Base-by-base conservation (phyloP, 2,329 filamentous ascomycete species). In the Fusarium neocosmosporiellum region DNA sequence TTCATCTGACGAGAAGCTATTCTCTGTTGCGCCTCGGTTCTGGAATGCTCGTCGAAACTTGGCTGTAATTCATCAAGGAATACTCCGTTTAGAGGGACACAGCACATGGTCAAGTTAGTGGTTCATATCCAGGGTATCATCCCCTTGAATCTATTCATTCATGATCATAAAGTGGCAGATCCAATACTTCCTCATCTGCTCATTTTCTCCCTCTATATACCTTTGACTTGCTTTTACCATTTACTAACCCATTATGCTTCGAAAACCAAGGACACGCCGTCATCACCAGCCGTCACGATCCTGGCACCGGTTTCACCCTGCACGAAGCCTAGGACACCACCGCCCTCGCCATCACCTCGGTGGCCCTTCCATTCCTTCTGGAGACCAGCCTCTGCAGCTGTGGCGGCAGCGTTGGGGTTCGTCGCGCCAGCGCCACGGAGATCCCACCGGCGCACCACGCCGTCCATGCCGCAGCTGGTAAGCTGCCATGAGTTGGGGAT, bases 331-430 rank as follows among this genome's bases (percentile, higher is more conserved):
- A 98, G 83, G 10, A 98, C 92, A 61, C 96, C 96, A 36, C 95
- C 96, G 24, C 94, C 92, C 84, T 96, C 94, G 14, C 94, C 93
- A 79, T 94, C 90, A 33, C 95, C 91, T 76, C 94, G 82, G 81
- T 99, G 96, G 0, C 96, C 96, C 81, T 88, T 94, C 95, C 95
- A 98, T 83, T 98, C 95, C 72, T 91, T 92, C 27, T 94, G 84
- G 60, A 97, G 84, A 0, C 94, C 95, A 60, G 91, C 76, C 22
- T 83, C 90, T 10, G 87, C 90, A 16, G 82, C 77, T 10, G 74
- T 77, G 18, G 76, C 77, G 2, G 78, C 66, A 7, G 75, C 78
- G 50, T 77, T 78, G 7, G 75, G 75, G 46, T 79, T 77, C 6
- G 81, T 79, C 3, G 72, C 70, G 13, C 79, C 80, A 24, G 79